Conservation (phyloP, 2,329 filamentous ascomycete genomes). For the Paecilomyces sp. region DNA sequence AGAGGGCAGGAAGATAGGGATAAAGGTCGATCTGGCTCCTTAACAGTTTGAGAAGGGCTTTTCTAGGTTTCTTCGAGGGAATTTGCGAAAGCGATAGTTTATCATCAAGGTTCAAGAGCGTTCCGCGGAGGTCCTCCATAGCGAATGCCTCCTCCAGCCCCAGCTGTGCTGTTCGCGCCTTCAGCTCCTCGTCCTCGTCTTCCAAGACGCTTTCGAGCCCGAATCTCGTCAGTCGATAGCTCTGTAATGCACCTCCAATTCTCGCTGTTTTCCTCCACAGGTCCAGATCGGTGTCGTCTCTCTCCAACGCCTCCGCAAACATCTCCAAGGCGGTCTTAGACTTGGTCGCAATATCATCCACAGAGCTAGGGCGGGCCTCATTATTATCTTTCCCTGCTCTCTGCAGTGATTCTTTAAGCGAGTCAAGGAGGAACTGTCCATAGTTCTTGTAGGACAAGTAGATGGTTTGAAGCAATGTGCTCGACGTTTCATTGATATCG, state of each 20-base stretch:
- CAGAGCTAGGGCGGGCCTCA: constrained; percentile 8
- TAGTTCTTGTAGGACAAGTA: constrained; percentile 95
- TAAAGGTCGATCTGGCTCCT: constrained; percentile 50
- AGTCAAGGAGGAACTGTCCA: constrained; percentile 84
- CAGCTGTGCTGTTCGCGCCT: constrained; percentile 49
- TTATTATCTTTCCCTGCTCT: constrained; percentile 8
- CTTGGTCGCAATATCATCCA: constrained; percentile 22
- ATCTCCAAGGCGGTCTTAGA: constrained; percentile 41
- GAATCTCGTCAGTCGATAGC: constrained; percentile 52
- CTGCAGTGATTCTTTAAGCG: constrained; percentile 48
- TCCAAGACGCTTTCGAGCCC: constrained; percentile 59
- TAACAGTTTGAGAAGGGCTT: constrained; percentile 46
- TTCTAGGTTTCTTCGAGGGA: constrained; percentile 44
- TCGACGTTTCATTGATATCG: constrained; percentile 65
- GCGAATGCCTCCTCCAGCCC: constrained; percentile 51
- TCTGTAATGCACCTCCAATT: constrained; percentile 51
- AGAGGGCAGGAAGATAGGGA: constrained; percentile 34
- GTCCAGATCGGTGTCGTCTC: constrained; percentile 58
- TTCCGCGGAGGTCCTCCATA: constrained; percentile 42
- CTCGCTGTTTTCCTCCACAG: constrained; percentile 56
- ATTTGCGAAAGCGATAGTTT: constrained; percentile 47
- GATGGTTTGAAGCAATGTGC: constrained; percentile 77
- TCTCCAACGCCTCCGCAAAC: constrained; percentile 57
- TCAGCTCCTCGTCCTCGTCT: constrained; percentile 51
- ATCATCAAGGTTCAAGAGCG: constrained; percentile 48